Percentiles rank a stretch among this genome's conserved stretches.
phyloP scores from a whole-genome alignment of 1,284 basidiomycete species.

The Boletus sp. region DNA sequence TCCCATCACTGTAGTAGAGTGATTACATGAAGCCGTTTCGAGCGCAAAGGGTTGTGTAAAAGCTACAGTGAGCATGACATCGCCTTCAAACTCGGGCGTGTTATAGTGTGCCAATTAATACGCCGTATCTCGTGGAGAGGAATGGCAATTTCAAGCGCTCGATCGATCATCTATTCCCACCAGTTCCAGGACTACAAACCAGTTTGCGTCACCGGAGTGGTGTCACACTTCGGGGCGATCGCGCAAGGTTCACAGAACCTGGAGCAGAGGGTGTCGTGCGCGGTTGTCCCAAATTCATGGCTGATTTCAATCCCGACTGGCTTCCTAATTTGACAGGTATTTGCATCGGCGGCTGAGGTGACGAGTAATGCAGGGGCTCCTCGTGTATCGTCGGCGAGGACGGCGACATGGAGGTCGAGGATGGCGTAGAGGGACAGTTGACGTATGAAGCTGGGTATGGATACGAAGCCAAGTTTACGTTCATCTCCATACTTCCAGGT shows the following conservation, averaged over 20 bases:
- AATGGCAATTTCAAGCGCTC: not conserved
- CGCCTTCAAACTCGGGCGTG: constrained; percentile 1
- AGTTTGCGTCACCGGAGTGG: constrained; percentile 25
- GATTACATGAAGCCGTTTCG: constrained; percentile 15
- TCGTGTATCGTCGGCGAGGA: constrained; percentile 22
- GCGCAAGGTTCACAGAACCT: constrained; percentile 18
- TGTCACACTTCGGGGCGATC: constrained; percentile 23
- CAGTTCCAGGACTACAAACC: not conserved
- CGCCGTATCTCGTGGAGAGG: not conserved
- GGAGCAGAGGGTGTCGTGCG: constrained; percentile 12
- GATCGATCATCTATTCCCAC: not conserved
- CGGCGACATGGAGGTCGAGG: constrained; percentile 23
- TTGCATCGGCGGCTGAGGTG: constrained; percentile 17
- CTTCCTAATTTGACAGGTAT: constrained; percentile 21
- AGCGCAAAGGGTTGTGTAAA: constrained; percentile 8
- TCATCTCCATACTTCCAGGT: constrained; percentile 15
- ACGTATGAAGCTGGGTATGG: constrained; percentile 18
- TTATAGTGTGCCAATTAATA: not conserved
- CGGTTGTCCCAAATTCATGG: constrained; percentile 21
- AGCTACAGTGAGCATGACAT: constrained; percentile 12
- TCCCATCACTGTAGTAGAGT: constrained; percentile 19
- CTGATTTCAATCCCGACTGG: constrained; percentile 30
- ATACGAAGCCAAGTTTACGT: constrained; percentile 11
- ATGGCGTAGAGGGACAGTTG: constrained; percentile 15
- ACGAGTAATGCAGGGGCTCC: constrained; percentile 13